Base-by-base conservation (phyloP, 768 basidiomycete genomes). In the Paxillus involutus region DNA sequence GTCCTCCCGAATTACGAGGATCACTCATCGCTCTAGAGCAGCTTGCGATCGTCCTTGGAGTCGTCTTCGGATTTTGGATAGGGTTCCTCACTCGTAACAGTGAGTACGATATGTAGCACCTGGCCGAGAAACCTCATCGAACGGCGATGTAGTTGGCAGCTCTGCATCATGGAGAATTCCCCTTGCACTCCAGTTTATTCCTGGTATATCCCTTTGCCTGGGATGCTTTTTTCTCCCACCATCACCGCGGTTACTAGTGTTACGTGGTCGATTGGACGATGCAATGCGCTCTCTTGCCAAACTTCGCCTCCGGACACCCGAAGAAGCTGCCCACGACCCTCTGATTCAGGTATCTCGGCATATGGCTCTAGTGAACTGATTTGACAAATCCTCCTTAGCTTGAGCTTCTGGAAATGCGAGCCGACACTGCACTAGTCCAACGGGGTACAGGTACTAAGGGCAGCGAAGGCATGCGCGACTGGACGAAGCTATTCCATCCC, bases 51-150 rank as follows among this genome's bases (percentile, higher is more conserved):
- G 89, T 92, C 13, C 71, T 87, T 0, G 91, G 90, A 3, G 89
- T 91, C 6, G 89, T 93, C 0, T 71, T 89, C 13, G 90, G 90
- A 3, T 93, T 92, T 61, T 92, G 91, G 90, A 79, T 81, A 4
- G 91, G 90, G 0, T 93, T 88, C 63, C 62, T 81, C 42, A 92
- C 89, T 0, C 82, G 90, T 13, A 67, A 78, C 19, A 62, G 88
- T 88, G 61, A 35, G 82, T 71, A 3, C 14, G 10, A 35, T 37
- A 1, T 16, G 32, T n/a, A 14, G 29, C 47, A 42, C 41, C 13
- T 45, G n/a, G 21, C 19, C 21, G 17, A 1, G 26, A 35, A 45
- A 51, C 44, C 42, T 29, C 11, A 49, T 35, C 36, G 26, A 13
- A 6, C 4, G 40, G 43, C 36, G 26, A 39, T 12, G 14, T 52